Evolutionary conservation across 177 flowering plant genomes (phyloP).

Genomic region (Vitis hybrid): DNA sequence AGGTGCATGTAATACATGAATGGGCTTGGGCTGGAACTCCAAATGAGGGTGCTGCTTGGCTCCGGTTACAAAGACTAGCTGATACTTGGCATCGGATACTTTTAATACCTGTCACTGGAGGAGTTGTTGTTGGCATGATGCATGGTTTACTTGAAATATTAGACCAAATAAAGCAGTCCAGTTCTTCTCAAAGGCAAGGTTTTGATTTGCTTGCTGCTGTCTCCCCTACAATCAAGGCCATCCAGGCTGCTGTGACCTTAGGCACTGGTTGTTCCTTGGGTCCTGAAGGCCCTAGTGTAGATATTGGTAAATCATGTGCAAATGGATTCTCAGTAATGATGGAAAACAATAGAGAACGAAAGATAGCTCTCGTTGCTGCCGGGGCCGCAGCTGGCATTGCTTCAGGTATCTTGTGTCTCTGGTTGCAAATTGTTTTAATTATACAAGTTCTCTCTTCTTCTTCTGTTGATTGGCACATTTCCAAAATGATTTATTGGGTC

Average conservation of each 20-base stretch:
- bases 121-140: conserved; percentile 97
- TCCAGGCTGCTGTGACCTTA: conserved; percentile 95
- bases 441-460: background rate
- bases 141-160: conserved; percentile 92
- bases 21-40: conserved; percentile 99
- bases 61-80: conserved; percentile 85
- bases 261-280: conserved; percentile 99
- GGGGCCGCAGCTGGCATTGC: conserved; percentile 98
- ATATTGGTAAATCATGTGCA: conserved; percentile 98
- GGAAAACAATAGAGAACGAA: conserved; percentile 95
- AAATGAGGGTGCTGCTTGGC: conserved; percentile 99
- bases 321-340: conserved; percentile 83
- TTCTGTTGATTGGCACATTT: background rate
- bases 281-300: conserved; percentile 99
- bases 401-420: conserved; percentile 53
- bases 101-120: conserved; percentile 93
- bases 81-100: conserved; percentile 98
- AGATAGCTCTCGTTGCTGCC: conserved; percentile 95
- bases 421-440: background rate
- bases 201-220: conserved; percentile 78
- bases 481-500: background rate
- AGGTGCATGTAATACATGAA: conserved; percentile 95
- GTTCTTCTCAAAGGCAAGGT: conserved; percentile 65
- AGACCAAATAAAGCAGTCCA: conserved; percentile 76
- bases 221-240: conserved; percentile 86